Percentiles rank a stretch among this genome's conserved stretches.
These are phyloP conservation scores for Ilyonectria sp. DNA, from an alignment of 2,329 filamentous ascomycete genomes.

Conservation along the genomic window DNA sequence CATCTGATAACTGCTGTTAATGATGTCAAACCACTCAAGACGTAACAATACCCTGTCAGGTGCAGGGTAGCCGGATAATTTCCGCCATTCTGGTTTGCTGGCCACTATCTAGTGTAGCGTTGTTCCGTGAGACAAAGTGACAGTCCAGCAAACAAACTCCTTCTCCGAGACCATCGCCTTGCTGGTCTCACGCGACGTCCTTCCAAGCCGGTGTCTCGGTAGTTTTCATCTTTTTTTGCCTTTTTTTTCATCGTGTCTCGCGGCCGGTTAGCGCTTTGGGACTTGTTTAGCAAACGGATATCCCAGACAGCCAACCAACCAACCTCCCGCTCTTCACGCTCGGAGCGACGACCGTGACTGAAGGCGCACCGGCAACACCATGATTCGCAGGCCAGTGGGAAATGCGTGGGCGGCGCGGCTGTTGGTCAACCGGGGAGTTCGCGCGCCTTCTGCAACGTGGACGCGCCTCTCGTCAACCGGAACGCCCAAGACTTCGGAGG, in stretches of 20 bases:
- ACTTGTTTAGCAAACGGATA: not conserved
- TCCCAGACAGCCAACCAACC: not conserved
- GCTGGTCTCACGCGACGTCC: not conserved
- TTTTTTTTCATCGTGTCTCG: not conserved
- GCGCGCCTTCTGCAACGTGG: not conserved
- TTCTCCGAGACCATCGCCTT: not conserved
- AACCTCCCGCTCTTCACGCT: constrained; percentile 4
- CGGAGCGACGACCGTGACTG: constrained; percentile 2
- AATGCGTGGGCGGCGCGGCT: not conserved
- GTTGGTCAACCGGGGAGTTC: constrained; percentile 16
- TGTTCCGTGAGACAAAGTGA: not conserved
- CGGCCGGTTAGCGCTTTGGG: not conserved
- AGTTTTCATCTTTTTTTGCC: not conserved
- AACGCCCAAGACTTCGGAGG: constrained; percentile 17
- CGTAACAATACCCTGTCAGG: not conserved
- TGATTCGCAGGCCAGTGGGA: constrained; percentile 31
- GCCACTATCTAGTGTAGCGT: not conserved
- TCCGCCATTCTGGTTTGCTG: not conserved
- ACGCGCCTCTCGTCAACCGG: constrained; percentile 36
- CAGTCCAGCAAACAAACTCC: not conserved
- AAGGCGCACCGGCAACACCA: constrained; percentile 7
- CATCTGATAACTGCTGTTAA: not conserved
- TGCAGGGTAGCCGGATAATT: constrained; percentile 5
- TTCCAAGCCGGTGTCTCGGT: not conserved
- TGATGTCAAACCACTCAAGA: not conserved